Evolutionary conservation across 2,329 filamentous ascomycete species (phyloP).

Genomic region (Penicillium sp.): DNA sequence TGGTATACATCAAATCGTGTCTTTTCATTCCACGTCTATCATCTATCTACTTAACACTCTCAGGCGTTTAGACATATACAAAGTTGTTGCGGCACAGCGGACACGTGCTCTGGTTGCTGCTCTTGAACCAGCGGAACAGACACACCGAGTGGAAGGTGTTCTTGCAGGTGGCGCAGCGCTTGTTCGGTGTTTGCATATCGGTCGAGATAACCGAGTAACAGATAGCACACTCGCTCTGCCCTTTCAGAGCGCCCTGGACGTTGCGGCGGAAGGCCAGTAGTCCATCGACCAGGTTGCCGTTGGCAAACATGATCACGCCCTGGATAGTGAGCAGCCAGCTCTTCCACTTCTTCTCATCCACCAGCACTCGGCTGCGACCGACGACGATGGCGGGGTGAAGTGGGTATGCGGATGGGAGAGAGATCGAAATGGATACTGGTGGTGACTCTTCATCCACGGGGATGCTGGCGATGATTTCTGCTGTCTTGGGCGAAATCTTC

Average conservation of each 20-base stretch:
- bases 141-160: slow-evolving; percentile 89
- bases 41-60: slow-evolving; percentile 12
- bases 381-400: slow-evolving; percentile 74
- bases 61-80: slow-evolving; percentile 49
- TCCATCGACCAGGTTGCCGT: slow-evolving; percentile 84
- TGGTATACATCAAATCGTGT: not conserved
- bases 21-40: slow-evolving; percentile 11
- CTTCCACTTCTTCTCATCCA: slow-evolving; percentile 89
- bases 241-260: slow-evolving; percentile 82
- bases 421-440: slow-evolving; percentile 76
- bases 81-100: slow-evolving; percentile 91
- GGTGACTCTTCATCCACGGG: slow-evolving; percentile 84
- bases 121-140: slow-evolving; percentile 96
- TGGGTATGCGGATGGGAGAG: slow-evolving; percentile 77
- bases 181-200: slow-evolving; percentile 87
- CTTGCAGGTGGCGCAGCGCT: slow-evolving; percentile 87
- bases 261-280: slow-evolving; percentile 82
- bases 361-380: slow-evolving; percentile 77
- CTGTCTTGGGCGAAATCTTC: slow-evolving; percentile 67
- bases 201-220: slow-evolving; percentile 92
- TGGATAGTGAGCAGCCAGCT: slow-evolving; percentile 85
- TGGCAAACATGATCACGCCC: slow-evolving; percentile 89
- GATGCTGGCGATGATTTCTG: slow-evolving; percentile 80
- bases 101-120: slow-evolving; percentile 85
- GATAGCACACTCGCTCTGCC: slow-evolving; percentile 92